Base-by-base conservation (phyloP, 371 early-diverging fungal species). In the Mortierella sp. region DNA sequence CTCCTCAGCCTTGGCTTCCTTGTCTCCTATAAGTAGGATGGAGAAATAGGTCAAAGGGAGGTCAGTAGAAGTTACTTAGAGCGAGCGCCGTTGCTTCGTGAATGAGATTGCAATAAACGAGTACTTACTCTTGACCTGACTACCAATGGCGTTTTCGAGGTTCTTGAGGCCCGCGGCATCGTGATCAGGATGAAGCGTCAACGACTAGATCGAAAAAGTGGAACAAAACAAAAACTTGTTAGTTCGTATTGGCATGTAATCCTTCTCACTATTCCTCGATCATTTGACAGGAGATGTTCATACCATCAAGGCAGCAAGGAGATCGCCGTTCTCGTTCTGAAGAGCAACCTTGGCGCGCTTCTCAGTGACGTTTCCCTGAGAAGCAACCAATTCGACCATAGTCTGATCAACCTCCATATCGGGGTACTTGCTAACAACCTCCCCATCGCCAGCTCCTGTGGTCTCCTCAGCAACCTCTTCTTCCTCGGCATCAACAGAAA, bases 281-380 rank as follows among this genome's bases (percentile, higher is more conserved):
- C 65, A 65, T 5, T 11, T 21, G 65, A 5, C 21, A 6, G 8
- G 5, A 18, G 21, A 11, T 43, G 6, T 44, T 51, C 86, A 86
- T 81, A 91, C 92, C 91, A 92, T 91, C 71, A 95, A 90, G 0
- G 95, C 95, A 41, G 93, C 93, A 24, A 95, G 87, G 16, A 94
- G 81, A 78, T 94, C 94, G 18, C 93, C 91, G n/a, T 91, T 89
- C 46, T 91, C 91, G 43, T 88, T 89, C 35, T 81, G 84, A 68
- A 95, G 87, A 4, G 94, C 94, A 29, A 90, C 79, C 72, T 91
- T 90, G 51, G 95, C 95, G 44, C 86, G 82, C 4, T 89, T 88
- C 54, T 89, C 83, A 73, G 88, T 86, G 4, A 94, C 94, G 71
- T 91, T 88, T 0, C 94, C 92, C 83, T 94, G 93, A 7, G 90